phyloP scores from a whole-genome alignment of 2,329 filamentous ascomycete species.

The Diaporthe sp. region DNA sequence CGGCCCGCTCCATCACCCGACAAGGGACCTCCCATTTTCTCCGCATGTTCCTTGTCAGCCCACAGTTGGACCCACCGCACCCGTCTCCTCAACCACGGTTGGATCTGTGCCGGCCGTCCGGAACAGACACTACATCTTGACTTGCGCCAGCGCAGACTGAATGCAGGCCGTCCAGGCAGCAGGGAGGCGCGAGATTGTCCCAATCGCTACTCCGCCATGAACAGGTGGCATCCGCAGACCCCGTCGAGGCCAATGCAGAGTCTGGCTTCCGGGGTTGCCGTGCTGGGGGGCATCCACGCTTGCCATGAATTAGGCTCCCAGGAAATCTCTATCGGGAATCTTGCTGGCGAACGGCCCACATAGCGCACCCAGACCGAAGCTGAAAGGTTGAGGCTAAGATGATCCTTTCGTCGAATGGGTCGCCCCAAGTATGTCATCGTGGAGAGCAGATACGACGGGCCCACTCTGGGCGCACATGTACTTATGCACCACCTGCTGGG shows the following conservation, averaged over 20 bases:
- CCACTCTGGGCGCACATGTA: background rate
- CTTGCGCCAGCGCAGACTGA: background rate
- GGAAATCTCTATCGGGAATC: background rate
- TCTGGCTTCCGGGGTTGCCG: background rate
- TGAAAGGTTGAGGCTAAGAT: background rate
- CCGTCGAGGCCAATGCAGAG: background rate
- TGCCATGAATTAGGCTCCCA: background rate
- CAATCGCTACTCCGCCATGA: background rate
- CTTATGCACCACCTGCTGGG: background rate
- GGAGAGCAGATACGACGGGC: background rate
- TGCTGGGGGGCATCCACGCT: background rate
- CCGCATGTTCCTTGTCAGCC: constrained; percentile 12
- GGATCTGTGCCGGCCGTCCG: background rate
- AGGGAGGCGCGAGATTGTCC: background rate
- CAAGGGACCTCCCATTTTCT: background rate
- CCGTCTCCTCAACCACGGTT: background rate
- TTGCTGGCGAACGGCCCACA: background rate
- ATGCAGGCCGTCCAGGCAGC: background rate
- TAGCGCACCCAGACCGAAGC: background rate
- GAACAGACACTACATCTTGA: background rate
- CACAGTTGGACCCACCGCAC: constrained; percentile 14
- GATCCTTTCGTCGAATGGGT: background rate
- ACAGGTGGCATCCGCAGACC: constrained; percentile 13
- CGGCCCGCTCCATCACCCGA: constrained; percentile 28
- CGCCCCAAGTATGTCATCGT: background rate